Evolutionary conservation across 805 yeast species (phyloP), one percentile per base, ranked within the genome.

Genomic region (Lipomyces starkeyi): DNA sequence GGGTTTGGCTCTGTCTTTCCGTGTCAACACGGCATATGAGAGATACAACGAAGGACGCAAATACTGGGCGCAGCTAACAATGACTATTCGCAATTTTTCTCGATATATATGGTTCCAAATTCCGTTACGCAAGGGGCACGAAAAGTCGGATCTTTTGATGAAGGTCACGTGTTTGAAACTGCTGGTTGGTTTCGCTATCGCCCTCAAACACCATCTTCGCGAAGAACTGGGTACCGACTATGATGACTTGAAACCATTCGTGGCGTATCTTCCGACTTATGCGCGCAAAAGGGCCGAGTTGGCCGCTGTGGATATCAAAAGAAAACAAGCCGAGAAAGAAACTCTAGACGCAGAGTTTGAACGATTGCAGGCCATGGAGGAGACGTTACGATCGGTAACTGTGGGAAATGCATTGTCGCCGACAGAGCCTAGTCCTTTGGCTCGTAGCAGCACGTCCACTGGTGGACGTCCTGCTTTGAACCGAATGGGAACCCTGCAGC

Each of bases 141-240:
- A 70, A 27, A 59, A 61, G 57, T 49, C 60, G 17, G 69, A 64
- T 53, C 47, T 61, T 35, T 32, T 70, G 58, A 34, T 20, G 57
- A 68, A 69, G 54, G 58, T 64, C 27, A 58, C 63, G 14, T 58
- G 59, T 3, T 53, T 70, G 35, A 70, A 62, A 59, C 65, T 70
- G 32, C 40, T 70, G 53, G 57, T 63, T 6, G 73, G 65, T 13
- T 70, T 70, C 27, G 59, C 72, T 4, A 61, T 70, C 8, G 73
- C 73, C 20, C 65, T 68, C 11, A 70, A 70, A 53, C 73, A 70
- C 29, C 73, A 70, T 47, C 69, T 70, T n/a, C 69, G 73, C 1
- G 73, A 70, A 53, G 73, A 70, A 40, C 60, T 68, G 2, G 73
- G 73, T 20, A 69, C 65, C 2, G 73, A 70, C 47, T 69, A 70